Evolutionary conservation across 1,284 basidiomycete species (phyloP), one percentile per base, ranked within the genome.

Genomic region (Malassezia vespertilionis): DNA sequence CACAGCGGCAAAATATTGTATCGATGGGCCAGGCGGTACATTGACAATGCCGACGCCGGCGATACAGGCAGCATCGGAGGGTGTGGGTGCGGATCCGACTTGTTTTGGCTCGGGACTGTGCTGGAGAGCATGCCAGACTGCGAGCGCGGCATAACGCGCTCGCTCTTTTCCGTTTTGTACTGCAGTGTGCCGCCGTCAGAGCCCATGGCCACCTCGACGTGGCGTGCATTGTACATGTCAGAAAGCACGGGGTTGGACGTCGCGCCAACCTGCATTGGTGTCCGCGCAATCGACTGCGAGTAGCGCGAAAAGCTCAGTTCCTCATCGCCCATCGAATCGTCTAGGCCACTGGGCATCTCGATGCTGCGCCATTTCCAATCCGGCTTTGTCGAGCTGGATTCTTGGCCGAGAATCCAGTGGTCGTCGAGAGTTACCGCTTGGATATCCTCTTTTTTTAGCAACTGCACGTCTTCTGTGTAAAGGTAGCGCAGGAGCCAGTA

Each of bases 401-500:
- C 48, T 7, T 45, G 46, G 3, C 49, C 56, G 20, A 47, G 49
- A 14, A 61, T 52, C 60, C 63, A 65, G n/a, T 57, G 53, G 17
- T 63, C 58, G 33, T 66, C 60, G 12, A 68, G 44, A 4, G 57
- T 36, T 1, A 57, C 53, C 22, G 58, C 55, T 18, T 61, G 46
- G 20, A 65, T 59, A n/a, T 67, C 65, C 40, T 69, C 59, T 23
- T 44, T 38, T 10, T 51, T 48, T 6, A 57, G 48, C 36, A 66
- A 74, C 2, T 61, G 54, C 24, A 75, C 66, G 41, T 74, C 66
- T 61, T 85, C 82, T 2, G 82, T 81, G 61, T 86, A 87, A 30
- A 84, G 79, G 72, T 79, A 86, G 57, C 83, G 83, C 42, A 87
- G 71, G 40, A 87, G 72, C 84, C 84, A 86, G 65, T 85, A 86